Percentiles rank a stretch among this genome's conserved stretches.
Conservation (phyloP, 2,329 filamentous ascomycete genomes). For the Stachybotrys chlorohalonatus region DNA sequence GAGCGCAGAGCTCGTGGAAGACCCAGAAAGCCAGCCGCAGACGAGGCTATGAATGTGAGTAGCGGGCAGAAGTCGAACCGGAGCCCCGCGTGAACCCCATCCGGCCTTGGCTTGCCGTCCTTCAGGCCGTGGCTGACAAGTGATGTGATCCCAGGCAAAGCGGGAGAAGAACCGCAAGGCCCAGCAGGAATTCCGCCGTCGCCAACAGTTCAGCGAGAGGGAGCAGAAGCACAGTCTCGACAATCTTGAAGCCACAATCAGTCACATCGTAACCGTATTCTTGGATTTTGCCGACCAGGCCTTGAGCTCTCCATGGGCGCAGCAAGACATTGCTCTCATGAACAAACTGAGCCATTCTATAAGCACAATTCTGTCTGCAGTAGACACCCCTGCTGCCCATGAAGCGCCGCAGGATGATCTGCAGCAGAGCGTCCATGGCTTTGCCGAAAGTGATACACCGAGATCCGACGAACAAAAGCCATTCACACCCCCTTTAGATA, state of each 20-base stretch:
- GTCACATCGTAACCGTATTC: neutral
- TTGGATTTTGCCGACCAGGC: neutral
- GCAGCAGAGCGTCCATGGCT: neutral
- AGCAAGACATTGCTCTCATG: neutral
- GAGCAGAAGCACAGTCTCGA: neutral
- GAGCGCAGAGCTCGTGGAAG: no score
- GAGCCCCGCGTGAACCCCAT: no score
- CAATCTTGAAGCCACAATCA: neutral
- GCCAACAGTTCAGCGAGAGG: neutral
- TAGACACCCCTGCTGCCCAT: neutral
- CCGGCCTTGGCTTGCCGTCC: no score
- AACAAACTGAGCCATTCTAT: neutral
- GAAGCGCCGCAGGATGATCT: neutral
- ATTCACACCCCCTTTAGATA: no score
- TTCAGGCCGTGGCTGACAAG: neutral
- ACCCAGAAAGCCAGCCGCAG: no score
- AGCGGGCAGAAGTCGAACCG: no score
- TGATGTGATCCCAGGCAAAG: neutral
- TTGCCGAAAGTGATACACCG: neutral
- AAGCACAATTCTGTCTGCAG: neutral
- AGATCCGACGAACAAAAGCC: no score
- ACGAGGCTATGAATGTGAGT: no score
- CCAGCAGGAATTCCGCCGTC: neutral
- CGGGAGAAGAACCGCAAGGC: neutral
- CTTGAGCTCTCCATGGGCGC: neutral